Evolutionary conservation across 352 stramenopile species (phyloP).

Genomic region (Aphanomyces invadans): DNA sequence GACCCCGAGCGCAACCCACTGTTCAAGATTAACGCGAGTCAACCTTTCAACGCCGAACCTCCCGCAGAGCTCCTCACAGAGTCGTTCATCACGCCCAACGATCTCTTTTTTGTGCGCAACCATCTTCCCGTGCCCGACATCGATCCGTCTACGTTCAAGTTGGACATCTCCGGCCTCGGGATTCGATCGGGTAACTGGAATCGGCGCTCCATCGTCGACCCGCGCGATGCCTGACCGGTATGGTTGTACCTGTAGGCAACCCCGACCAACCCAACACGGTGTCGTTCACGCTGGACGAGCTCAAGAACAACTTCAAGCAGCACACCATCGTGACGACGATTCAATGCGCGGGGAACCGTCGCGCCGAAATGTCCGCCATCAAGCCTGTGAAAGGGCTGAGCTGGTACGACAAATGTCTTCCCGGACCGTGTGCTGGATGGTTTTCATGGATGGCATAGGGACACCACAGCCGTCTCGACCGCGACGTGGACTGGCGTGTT

Average conservation of each 20-base stretch:
- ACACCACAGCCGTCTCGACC: conserved; percentile 88
- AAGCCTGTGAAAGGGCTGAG: conserved; percentile 83
- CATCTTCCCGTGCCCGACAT: conserved; percentile 94
- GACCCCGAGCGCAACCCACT: conserved; percentile 84
- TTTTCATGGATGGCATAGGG: conserved; percentile 34
- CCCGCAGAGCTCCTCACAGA: conserved; percentile 87
- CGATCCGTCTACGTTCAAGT: conserved; percentile 45
- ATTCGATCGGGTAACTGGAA: conserved; percentile 32
- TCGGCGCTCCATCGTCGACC: too few relatives aligned
- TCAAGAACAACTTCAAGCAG: conserved; percentile 92
- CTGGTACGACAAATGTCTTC: conserved; percentile 46
- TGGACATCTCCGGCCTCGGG: conserved; percentile 64
- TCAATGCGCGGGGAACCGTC: conserved; percentile 96
- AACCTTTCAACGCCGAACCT: conserved; percentile 94
- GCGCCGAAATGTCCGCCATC: conserved; percentile 88
- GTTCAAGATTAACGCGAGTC: conserved; percentile 89
- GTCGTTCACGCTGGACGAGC: conserved; percentile 73
- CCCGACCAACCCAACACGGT: conserved; percentile 28
- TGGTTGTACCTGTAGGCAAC: too few relatives aligned
- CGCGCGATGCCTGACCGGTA: too few relatives aligned
- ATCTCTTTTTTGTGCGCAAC: conserved; percentile 97
- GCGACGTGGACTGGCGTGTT: conserved; percentile 93
- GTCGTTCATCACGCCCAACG: conserved; percentile 93
- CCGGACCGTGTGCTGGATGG: neutral
- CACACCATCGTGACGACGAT: conserved; percentile 90